Evolutionary conservation across 192 early-diverging fungal species (phyloP), one percentile per base, ranked within the genome.

Genomic region (Coemansia asiatica): DNA sequence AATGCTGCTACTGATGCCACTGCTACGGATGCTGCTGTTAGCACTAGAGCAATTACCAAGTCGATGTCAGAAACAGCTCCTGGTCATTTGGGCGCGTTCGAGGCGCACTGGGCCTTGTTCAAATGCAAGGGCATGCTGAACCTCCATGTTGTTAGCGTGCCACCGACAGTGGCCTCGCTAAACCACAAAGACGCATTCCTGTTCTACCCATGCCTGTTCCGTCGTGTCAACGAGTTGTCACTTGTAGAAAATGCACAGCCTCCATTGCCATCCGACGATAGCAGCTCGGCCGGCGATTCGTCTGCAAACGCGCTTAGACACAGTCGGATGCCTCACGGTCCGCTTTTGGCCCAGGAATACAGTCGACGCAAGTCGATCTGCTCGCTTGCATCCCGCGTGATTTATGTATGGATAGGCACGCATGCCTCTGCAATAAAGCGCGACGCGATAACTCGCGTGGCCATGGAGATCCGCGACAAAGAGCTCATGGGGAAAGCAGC

Each of bases 111-210:
- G 79, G 63, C 61, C 13, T 55, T 81, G 74, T 66, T 81, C 35
- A 75, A 71, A 58, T 81, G 79, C 53, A 81, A 76, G 63, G 79
- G 79, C 6, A 72, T 69, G 56, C 25, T 64, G 33, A 69, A 81
- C 33, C 74, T 81, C 23, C 74, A 81, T 16, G 61, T 81, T 7
- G 74, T 76, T 51, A 76, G 66, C 38, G 79, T 81, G 3, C 69
- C 73, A 2, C 29, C 67, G 2, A 38, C 63, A 56, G 23, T 72
- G 18, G 62, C 61, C 12, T 81, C 79, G 26, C 66, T 81, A 12
- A 76, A 76, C 64, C 79, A 81, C 64, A 81, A 73, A 49, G 79
- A 81, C 19, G 63, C 70, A 22, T 81, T 81, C 36, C 21, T 81
- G 19, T 63, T 81, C 12, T 81, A 81, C 15, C 77, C 77, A 18